Base-by-base conservation (phyloP, 2,329 filamentous ascomycete genomes). In the Rhinocladiella similis region DNA sequence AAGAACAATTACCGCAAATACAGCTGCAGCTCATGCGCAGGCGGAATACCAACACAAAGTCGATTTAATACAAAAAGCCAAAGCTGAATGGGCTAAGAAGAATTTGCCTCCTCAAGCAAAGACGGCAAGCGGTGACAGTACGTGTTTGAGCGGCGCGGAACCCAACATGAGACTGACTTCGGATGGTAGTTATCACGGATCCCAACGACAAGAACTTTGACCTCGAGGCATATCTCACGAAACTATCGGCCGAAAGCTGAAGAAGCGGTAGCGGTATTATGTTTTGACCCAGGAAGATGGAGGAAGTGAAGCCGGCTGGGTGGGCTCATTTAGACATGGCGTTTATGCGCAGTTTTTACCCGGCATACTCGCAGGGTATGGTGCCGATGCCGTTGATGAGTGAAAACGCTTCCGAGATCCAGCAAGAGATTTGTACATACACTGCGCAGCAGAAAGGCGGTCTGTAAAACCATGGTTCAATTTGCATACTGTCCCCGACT, bases 41-140 rank as follows among this genome's bases (percentile, higher is more conserved):
- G 85, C 85, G 72, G 90, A 96, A 75, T 97, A 93, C 75, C 83
- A 92, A 72, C 88, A 90, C 78, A 95, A 97, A 83, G 84, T 91
- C 78, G 84, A 86, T 68, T 82, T 97, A 81, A 97, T 99, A 81
- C 80, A 89, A 70, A 83, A 96, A 78, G 94, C 94, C 66, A 97
- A 95, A 85, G 85, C 86, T 58, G 92, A 94, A 77, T 99, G 87
- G 77, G 81, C 83, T 69, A 94, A 88, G 85, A 90, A 88, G 82
- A 87, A 84, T 69, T 66, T 74, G 62, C 82, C 83, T 55, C 70
- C 76, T 65, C 73, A 75, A 63, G 53, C 67, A 53, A 71, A 74
- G 67, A 68, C 65, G 36, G 65, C 66, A 47, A 68, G 71, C 66
- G 73, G 72, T 67, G 69, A 67, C 50, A 62, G 73, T 76, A 57